Conservation (phyloP, 2,329 filamentous ascomycete species). For the Alternaria hordeiaustralica region DNA sequence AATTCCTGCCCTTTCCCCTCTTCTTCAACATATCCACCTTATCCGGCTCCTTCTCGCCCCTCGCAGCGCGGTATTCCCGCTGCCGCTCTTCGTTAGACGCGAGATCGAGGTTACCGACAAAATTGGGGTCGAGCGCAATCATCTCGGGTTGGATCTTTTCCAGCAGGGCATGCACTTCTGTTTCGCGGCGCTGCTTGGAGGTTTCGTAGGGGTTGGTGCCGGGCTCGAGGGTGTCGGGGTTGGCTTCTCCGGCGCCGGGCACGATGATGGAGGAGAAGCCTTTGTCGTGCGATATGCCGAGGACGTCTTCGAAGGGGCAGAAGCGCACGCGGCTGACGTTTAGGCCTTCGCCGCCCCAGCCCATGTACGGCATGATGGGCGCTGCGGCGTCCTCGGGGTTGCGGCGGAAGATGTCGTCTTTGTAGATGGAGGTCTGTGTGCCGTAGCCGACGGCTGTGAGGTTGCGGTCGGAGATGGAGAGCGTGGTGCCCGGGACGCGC, state of each 20-base stretch:
- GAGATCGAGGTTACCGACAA: slow-evolving; percentile 85
- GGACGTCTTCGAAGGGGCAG: slow-evolving; percentile 94
- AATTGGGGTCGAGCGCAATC: slow-evolving; percentile 93
- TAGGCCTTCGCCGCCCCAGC: slow-evolving; percentile 86
- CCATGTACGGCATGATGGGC: slow-evolving; percentile 87
- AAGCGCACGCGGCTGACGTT: slow-evolving; percentile 81
- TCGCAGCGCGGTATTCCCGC: slow-evolving; percentile 70
- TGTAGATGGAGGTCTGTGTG: slow-evolving; percentile 89
- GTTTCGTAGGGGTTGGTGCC: slow-evolving; percentile 88
- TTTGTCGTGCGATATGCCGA: slow-evolving; percentile 82
- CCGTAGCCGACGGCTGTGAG: slow-evolving; percentile 91
- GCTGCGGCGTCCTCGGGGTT: slow-evolving; percentile 70
- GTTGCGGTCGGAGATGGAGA: slow-evolving; percentile 87
- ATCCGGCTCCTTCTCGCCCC: slow-evolving; percentile 73
- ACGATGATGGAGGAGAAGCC: slow-evolving; percentile 92
- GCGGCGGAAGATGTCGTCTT: slow-evolving; percentile 78
- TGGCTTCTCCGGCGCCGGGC: slow-evolving; percentile 94
- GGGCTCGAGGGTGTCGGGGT: slow-evolving; percentile 90
- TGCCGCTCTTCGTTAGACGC: slow-evolving; percentile 78
- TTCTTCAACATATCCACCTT: slow-evolving; percentile 70
- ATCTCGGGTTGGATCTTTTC: slow-evolving; percentile 97
- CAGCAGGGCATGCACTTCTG: slow-evolving; percentile 85
- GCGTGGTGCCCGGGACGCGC: slow-evolving; percentile 78
- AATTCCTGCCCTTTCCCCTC: slow-evolving; percentile 86
- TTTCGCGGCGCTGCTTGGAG: slow-evolving; percentile 87